Evolutionary conservation across 306 rosid species (phyloP), one percentile per base, ranked within the genome.

Genomic region (Biancaea sappan): DNA sequence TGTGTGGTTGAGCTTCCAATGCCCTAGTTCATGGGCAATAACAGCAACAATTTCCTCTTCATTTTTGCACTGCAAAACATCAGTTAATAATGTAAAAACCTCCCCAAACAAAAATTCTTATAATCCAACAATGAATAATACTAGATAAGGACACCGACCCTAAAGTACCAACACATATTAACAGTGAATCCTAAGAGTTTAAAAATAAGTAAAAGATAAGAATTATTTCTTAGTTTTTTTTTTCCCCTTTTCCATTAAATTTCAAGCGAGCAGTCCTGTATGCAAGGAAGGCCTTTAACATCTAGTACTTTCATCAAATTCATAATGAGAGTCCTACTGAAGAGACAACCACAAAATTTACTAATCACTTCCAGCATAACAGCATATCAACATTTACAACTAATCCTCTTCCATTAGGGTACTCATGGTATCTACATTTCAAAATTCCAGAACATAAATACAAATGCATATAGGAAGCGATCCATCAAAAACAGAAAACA

Each of bases 1-100:
- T 0, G 98, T 94, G 79, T 94, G 99, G 80, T 84, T 94, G 71
- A 94, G 99, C 81, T 94, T 90, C 99, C 99, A 94, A 79, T 94
- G 99, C 79, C 99, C 99, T 64, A 94, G 84, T 81, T 94, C 97
- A 63, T 94, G 99, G 71, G 96, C 99, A 81, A 92, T 92, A 71
- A 94, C 99, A 54, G 99, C 97, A 57, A 91, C 97, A 74, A 94
- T 88, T 83, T 94, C 99, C 69, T 94, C 96, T 41, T 91, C 91
- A 34, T 90, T 43, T 90, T 94, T 94, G 88, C 99, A 94, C 97
- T 94, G 82, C 74, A 80, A 77, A 71, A 70, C 59, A 60, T 62
- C 56, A 66, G 59, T 74, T 66, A 35, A 54, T 32, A 63, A 56
- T 22, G 68, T 80, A 51, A 72, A 41, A 37, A 74, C 37, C 53